phyloP scores from a whole-genome alignment of 176 grass and related monocot species.

The Triticum aestivum region IWGSC_CS_RefSeq_v2.1 NC_057812.1:92714462-92714961 shows the following conservation, averaged over 20 bases:
- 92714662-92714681: conserved; percentile 6
- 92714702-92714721: conserved; percentile 18
- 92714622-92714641: conserved; percentile 19
- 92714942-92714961: conserved; percentile 14
- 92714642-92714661: conserved; percentile 4
- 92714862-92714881: background rate
- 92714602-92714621: conserved; percentile 24
- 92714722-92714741: conserved; percentile 18
- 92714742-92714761: conserved; percentile 24
- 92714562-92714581: conserved; percentile 32
- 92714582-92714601: conserved; percentile 20
- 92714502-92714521: conserved; percentile 50
- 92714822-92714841: conserved; percentile 22
- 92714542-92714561: conserved; percentile 27
- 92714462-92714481: conserved; percentile 44
- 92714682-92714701: background rate
- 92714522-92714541: background rate
- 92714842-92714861: conserved; percentile 29
- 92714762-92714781: conserved; percentile 9
- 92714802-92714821: conserved; percentile 6
- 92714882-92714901: conserved; percentile 20
- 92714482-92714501: conserved; percentile 41
- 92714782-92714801: conserved; percentile 20
- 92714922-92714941: conserved; percentile 15
- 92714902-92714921: background rate